Percentiles rank a stretch among this genome's conserved stretches.
phyloP scores from a whole-genome alignment of 2,329 filamentous ascomycete species.

The Aureobasidium sp. region DNA sequence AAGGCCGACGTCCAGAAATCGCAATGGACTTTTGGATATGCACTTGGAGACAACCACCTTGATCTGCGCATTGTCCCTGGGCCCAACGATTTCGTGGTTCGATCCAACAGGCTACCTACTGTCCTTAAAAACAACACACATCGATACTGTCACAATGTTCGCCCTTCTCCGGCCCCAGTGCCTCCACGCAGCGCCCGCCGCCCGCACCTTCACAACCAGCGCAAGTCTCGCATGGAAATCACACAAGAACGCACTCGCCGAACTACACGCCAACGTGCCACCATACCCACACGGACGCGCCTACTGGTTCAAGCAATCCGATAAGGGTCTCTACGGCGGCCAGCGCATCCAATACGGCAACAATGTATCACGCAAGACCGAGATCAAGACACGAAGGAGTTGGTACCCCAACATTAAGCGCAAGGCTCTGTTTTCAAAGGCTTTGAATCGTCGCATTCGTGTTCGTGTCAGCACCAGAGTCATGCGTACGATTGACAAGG shows the following conservation, averaged over 20 bases:
- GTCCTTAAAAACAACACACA: background rate
- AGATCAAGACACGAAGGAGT: conserved; percentile 74
- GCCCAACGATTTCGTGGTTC: background rate
- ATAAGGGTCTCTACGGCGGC: conserved; percentile 61
- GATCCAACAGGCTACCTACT: background rate
- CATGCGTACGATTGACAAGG: conserved; percentile 74
- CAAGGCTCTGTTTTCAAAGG: conserved; percentile 72
- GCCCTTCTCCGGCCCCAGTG: conserved; percentile 11
- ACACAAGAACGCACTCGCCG: conserved; percentile 25
- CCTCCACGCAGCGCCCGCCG: conserved; percentile 3
- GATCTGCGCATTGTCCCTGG: background rate
- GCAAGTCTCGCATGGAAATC: conserved; percentile 24
- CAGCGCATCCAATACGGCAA: conserved; percentile 82
- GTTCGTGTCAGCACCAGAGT: conserved; percentile 76
- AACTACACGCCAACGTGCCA: conserved; percentile 35
- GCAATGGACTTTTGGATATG: background rate
- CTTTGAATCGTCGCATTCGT: conserved; percentile 69
- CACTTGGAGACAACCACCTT: background rate
- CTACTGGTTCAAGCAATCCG: conserved; percentile 81
- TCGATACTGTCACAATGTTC: conserved; percentile 17
- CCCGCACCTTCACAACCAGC: conserved; percentile 36
- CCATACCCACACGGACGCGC: conserved; percentile 78
- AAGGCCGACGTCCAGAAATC: conserved; percentile 6
- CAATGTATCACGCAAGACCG: conserved; percentile 73
- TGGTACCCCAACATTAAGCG: conserved; percentile 80